Evolutionary conservation across 1,139 yeast genomes (phyloP), one percentile per base, ranked within the genome.

Genomic region (Pneumocystis oryctolagi): DNA sequence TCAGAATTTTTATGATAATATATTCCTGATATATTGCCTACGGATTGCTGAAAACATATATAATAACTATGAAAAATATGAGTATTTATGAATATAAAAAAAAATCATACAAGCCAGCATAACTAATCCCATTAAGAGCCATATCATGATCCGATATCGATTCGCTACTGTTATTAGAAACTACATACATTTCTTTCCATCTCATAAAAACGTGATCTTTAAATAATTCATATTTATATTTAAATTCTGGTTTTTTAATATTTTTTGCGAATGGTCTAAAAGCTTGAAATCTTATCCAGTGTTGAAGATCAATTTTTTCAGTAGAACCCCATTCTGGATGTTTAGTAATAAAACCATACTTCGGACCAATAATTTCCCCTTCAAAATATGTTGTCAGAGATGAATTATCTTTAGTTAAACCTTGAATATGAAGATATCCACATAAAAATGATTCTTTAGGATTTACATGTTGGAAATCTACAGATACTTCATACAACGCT

Each of bases 141-240:
- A 35, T 39, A 35, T 12, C 16, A 39, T 57, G 25, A 25, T 57
- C 59, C 1, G 55, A 47, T 20, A 25, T 14, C 25, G 28, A 12
- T 25, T 25, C 55, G 3, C 14, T 12, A n/a, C 25, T 28, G 25
- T 47, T 47, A 25, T 47, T 25, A 35, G 59, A 25, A 57, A 57
- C 37, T 35, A 57, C 20, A 57, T 35, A 30, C 59, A 35, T 35
- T 30, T 57, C 59, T 20, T 57, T 57, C 59, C 59, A 57, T 35
- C 59, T 35, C 59, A 57, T 57, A 30, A 57, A 57, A 39, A 57
- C 59, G 30, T 35, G 42, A 39, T 57, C 59, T 25, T 57, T 57
- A 39, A 47, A 47, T 25, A 35, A 35, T 57, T 39, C 42, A 30
- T 35, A 57, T 35, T 57, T 39, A 39, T 28, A 57, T 35, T 35